Evolutionary conservation across 768 basidiomycete genomes (phyloP), one percentile per base, ranked within the genome.

Genomic region (Tricholoma flavovirens): DNA sequence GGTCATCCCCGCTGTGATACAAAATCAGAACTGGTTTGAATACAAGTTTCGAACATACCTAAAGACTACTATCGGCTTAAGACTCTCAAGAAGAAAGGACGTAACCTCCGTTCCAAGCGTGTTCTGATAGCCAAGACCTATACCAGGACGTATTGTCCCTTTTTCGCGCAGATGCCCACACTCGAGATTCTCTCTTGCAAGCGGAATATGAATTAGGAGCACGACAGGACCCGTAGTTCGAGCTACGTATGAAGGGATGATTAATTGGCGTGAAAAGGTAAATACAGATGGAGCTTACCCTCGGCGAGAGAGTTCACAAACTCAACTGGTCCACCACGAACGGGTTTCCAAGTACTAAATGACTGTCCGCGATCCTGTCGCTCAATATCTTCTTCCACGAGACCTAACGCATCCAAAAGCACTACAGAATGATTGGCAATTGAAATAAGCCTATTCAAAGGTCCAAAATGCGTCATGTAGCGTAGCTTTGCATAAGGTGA

Each of bases 141-240:
- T 75, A 1, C 89, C 93, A 55, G 84, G 82, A 11, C 79, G 79
- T 64, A 97, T 88, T 12, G 77, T 78, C 1, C 88, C 86, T 35
- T 74, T 77, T 69, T 97, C 93, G 46, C 93, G 81, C 19, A 83
- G 67, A 0, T 86, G 84, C 10, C 95, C 94, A 67, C 95, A 98
- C 17, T 73, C 77, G 5, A 77, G 78, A 38, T 83, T 82, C 3
- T 86, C 82, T 40, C 95, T 79, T 42, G 82, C 82, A 8, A 98
- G 80, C n/a, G 95, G 95, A 49, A 98, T 92, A 66, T 98, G 95
- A 2, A 82, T 87, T 56, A 97, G 82, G 26, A 96, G 73, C 19
- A 95, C 73, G n/a, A 80, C 69, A 0, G 88, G 86, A 33, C 77
- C 71, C 17, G 55, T 60, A 8, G 26, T 54, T 69, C 61, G 35